A percentile compares a stretch with the other conserved stretches of the same genome.
phyloP scores from a whole-genome alignment of 1,284 basidiomycete species.

The Leccinum cinnamomeum region DNA sequence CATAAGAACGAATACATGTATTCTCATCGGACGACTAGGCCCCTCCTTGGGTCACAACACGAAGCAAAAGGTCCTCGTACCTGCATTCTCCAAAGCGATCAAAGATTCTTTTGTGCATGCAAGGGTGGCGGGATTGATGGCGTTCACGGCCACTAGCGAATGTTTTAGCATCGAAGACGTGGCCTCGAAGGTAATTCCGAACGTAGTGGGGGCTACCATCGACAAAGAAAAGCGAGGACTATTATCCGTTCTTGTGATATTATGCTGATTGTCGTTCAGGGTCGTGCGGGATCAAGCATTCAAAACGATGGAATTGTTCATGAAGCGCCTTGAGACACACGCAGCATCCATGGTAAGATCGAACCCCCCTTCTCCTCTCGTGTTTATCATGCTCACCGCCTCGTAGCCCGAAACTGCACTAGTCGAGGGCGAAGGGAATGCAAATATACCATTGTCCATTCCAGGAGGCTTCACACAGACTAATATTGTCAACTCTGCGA shows the following conservation, averaged over 20 bases:
- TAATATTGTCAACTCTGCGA: conserved; percentile 78
- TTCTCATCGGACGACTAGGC: conserved; percentile 90
- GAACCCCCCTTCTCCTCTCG: neutral
- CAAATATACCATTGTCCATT: conserved; percentile 32
- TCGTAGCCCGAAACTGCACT: conserved; percentile 68
- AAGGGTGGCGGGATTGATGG: conserved; percentile 93
- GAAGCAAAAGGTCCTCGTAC: conserved; percentile 92
- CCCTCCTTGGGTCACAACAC: conserved; percentile 86
- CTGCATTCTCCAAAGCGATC: conserved; percentile 89
- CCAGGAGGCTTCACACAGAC: conserved; percentile 44
- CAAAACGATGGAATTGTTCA: conserved; percentile 84
- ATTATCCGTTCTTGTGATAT: neutral
- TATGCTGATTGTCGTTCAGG: conserved; percentile 42
- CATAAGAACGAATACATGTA: conserved; percentile 97
- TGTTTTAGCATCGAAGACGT: conserved; percentile 88
- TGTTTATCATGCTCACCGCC: neutral
- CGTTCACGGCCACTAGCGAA: conserved; percentile 93
- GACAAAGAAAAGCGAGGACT: conserved; percentile 82
- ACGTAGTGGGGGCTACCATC: conserved; percentile 75
- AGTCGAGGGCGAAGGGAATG: conserved; percentile 40
- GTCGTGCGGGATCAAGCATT: conserved; percentile 93
- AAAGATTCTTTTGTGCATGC: conserved; percentile 94
- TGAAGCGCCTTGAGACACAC: conserved; percentile 80
- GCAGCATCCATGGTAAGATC: conserved; percentile 72
- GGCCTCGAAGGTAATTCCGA: conserved; percentile 87